Conservation (phyloP, 2,329 filamentous ascomycete genomes). For the Thermomyces lanuginosus region DNA sequence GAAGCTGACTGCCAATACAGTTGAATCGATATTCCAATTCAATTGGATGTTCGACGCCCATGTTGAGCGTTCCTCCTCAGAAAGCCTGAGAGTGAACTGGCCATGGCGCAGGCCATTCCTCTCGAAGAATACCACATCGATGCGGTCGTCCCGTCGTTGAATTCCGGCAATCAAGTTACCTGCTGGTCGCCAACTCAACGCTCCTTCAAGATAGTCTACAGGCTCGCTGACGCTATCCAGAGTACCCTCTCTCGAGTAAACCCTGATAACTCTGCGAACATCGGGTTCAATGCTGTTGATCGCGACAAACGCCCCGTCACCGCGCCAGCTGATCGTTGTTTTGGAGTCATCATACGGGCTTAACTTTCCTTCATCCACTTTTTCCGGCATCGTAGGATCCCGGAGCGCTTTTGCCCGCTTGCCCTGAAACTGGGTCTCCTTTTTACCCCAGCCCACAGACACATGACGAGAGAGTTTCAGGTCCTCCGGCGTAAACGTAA, state of each 20-base stretch:
- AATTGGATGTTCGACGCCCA: conserved; percentile 47
- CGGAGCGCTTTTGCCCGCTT: conserved; percentile 70
- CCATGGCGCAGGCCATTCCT: conserved; percentile 94
- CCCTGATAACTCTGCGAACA: conserved; percentile 61
- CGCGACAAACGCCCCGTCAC: conserved; percentile 81
- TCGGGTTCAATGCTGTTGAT: conserved; percentile 60
- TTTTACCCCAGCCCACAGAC: conserved; percentile 95
- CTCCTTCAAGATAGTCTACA: conserved; percentile 74
- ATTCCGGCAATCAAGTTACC: conserved; percentile 84
- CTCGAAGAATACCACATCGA: conserved; percentile 89
- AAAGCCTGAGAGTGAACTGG: conserved; percentile 64
- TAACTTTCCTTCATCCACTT: conserved; percentile 65
- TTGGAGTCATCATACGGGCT: conserved; percentile 57
- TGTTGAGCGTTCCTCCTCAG: conserved; percentile 39
- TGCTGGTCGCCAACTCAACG: conserved; percentile 77
- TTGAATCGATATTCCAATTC: conserved; percentile 84
- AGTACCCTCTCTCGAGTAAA: conserved; percentile 78
- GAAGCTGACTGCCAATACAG: conserved; percentile 67
- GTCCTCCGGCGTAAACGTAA: conserved; percentile 56
- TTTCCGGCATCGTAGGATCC: conserved; percentile 89
- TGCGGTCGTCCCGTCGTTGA: conserved; percentile 50
- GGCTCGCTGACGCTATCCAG: conserved; percentile 91
- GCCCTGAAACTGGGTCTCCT: conserved; percentile 93
- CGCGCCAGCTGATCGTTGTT: conserved; percentile 74
- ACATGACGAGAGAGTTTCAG: conserved; percentile 82